phyloP scores from a whole-genome alignment of 257 asterid species.

The Ehretia macrophylla region DNA sequence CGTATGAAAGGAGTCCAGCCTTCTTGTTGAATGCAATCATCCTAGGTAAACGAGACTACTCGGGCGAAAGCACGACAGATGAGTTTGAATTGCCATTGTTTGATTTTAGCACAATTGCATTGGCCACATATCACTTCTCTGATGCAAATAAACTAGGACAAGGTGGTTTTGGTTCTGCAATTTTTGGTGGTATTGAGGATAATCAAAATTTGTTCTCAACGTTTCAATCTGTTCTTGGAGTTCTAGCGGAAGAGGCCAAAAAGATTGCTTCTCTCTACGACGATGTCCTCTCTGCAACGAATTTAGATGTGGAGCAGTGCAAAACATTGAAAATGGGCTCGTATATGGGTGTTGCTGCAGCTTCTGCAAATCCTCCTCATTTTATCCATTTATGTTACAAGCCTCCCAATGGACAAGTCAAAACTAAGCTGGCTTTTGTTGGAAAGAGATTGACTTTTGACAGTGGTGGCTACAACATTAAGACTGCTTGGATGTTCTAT shows the following conservation, averaged over 20 bases:
- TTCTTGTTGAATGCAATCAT: too few relatives aligned
- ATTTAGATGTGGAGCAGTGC: constrained; percentile 87
- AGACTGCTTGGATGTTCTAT: constrained; percentile 82
- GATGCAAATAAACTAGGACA: constrained; percentile 17
- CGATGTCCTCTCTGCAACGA: constrained; percentile 80
- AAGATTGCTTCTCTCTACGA: too few relatives aligned
- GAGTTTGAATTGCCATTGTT: constrained; percentile 8
- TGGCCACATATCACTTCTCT: constrained; percentile 14
- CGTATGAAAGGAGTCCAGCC: not conserved
- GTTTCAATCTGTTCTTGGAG: too few relatives aligned
- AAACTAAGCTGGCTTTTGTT: constrained; percentile 77
- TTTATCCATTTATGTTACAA: constrained; percentile 78
- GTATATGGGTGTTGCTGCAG: constrained; percentile 94
- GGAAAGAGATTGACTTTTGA: constrained; percentile 99
- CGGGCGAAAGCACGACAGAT: too few relatives aligned
- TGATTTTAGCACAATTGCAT: constrained; percentile 15
- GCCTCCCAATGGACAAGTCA: constrained; percentile 71
- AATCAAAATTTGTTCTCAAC: too few relatives aligned
- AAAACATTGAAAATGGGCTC: too few relatives aligned
- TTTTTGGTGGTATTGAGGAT: too few relatives aligned
- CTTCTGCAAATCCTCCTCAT: constrained; percentile 86
- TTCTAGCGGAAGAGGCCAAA: constrained; percentile 76
- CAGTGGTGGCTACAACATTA: constrained; percentile 96
- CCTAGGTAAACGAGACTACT: too few relatives aligned
- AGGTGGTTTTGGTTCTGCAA: constrained; percentile 25